phyloP scores from a whole-genome alignment of 2,329 filamentous ascomycete genomes.

The Penicillium expansum region DNA sequence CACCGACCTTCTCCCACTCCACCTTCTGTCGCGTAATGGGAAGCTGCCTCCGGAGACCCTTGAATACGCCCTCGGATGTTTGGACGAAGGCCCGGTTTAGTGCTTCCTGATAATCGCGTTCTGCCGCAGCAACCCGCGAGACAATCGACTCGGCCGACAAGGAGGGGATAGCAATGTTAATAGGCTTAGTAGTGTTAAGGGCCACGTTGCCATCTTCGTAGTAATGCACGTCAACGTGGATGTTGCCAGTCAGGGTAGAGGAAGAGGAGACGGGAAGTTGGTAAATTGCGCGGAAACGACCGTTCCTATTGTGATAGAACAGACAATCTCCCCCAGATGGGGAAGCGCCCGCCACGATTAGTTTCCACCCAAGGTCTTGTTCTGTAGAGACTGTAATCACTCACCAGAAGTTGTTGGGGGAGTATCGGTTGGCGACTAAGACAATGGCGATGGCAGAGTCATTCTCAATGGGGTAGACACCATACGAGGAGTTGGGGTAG shows the following conservation, averaged over 20 bases:
- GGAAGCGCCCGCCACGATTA: neutral
- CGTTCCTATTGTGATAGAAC: conserved; percentile 63
- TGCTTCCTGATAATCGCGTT: conserved; percentile 95
- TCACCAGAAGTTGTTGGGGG: conserved; percentile 95
- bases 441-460: conserved; percentile 75
- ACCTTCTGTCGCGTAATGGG: conserved; percentile 98
- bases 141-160: conserved; percentile 67
- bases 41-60: conserved; percentile 84
- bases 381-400: neutral
- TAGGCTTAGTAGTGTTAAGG: conserved; percentile 79
- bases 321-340: neutral
- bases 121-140: conserved; percentile 71
- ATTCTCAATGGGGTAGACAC: conserved; percentile 76
- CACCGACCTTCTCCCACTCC: conserved; percentile 97
- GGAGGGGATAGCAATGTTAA: conserved; percentile 61
- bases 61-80: conserved; percentile 92
- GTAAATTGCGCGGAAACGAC: conserved; percentile 91
- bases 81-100: conserved; percentile 85
- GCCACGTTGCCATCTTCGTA: conserved; percentile 99
- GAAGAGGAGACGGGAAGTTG: conserved; percentile 66
- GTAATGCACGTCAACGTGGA: conserved; percentile 97
- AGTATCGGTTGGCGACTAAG: conserved; percentile 94
- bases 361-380: neutral
- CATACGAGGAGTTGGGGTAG: conserved; percentile 76
- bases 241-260: conserved; percentile 67